A percentile compares a stretch with the other conserved stretches of the same genome.
These are phyloP conservation scores for Stachybotrys chlorohalonatus DNA, from an alignment of 2,329 filamentous ascomycete species.

Conservation along the genomic window DNA sequence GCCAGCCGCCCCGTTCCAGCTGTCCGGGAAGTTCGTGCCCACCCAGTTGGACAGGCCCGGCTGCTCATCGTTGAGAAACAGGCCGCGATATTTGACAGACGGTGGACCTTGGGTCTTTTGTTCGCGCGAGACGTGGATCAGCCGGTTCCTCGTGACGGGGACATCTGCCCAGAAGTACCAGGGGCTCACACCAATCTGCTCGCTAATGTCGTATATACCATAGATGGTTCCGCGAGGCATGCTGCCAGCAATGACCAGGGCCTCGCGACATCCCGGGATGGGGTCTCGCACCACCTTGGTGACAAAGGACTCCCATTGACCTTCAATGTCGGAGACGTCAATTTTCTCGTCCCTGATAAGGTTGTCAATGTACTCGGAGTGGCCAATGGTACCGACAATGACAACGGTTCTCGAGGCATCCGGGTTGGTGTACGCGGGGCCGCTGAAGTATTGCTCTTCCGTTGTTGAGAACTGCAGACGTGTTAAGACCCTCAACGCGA, in stretches of 20 bases:
- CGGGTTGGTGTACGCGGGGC: conserved; percentile 33
- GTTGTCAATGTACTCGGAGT: conserved; percentile 51
- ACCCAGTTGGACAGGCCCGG: conserved; percentile 43
- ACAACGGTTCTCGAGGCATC: conserved; percentile 43
- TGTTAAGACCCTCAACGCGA: too few relatives aligned
- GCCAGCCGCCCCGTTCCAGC: conserved; percentile 38
- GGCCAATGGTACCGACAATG: conserved; percentile 60
- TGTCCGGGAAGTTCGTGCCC: conserved; percentile 29
- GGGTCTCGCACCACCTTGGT: conserved; percentile 45
- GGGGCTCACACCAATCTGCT: conserved; percentile 46
- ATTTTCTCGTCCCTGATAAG: conserved; percentile 47
- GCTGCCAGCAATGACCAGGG: conserved; percentile 47
- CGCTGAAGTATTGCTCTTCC: conserved; percentile 15
- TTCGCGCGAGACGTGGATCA: conserved; percentile 36
- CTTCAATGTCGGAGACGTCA: conserved; percentile 46
- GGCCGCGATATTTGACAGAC: conserved; percentile 50
- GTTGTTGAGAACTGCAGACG: conserved; percentile 9
- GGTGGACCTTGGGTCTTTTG: conserved; percentile 32
- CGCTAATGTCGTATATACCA: conserved; percentile 49
- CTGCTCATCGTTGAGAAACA: conserved; percentile 50
- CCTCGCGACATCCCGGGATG: conserved; percentile 27
- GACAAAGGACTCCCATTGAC: conserved; percentile 62
- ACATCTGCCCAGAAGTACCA: conserved; percentile 56
- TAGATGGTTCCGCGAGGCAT: conserved; percentile 53
- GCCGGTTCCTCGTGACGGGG: conserved; percentile 31